phyloP scores from a whole-genome alignment of 2,329 filamentous ascomycete species.

The Penicillium expansum region DNA sequence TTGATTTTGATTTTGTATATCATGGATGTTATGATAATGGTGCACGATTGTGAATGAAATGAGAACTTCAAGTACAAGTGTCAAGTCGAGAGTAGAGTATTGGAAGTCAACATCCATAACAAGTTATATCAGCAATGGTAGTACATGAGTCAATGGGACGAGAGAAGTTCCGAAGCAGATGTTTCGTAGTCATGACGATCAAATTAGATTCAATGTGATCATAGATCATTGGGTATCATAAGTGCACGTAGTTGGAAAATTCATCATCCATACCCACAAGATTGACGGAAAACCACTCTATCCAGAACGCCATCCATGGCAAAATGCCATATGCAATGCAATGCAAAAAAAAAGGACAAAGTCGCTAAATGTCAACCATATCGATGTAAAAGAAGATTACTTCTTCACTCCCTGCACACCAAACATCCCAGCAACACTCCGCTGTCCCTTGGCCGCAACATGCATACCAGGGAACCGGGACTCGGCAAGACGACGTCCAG shows the following conservation, averaged over 20 bases:
- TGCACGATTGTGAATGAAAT: constrained; percentile 6
- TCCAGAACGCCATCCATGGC: background rate
- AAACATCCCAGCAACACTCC: constrained; percentile 61
- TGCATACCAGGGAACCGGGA: constrained; percentile 65
- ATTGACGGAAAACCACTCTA: background rate
- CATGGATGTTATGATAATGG: constrained; percentile 20
- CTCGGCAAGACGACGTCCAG: constrained; percentile 71
- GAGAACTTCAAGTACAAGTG: background rate
- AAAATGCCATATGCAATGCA: constrained; percentile 2
- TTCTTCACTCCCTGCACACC: constrained; percentile 9
- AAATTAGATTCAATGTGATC: background rate
- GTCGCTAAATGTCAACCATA: background rate
- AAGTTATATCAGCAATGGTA: background rate
- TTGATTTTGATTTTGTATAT: constrained; percentile 6
- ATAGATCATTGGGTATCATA: constrained; percentile 17
- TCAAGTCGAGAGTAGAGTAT: background rate
- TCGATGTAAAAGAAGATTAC: background rate
- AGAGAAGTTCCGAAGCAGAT: background rate
- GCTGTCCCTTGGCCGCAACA: constrained; percentile 60
- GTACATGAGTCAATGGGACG: background rate
- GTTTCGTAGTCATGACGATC: background rate
- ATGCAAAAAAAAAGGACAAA: background rate
- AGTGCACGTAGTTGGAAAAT: background rate
- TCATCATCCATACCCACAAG: background rate
- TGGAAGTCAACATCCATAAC: background rate